Conservation (phyloP, 2,329 filamentous ascomycete species). For the Arthroderma sp. region DNA sequence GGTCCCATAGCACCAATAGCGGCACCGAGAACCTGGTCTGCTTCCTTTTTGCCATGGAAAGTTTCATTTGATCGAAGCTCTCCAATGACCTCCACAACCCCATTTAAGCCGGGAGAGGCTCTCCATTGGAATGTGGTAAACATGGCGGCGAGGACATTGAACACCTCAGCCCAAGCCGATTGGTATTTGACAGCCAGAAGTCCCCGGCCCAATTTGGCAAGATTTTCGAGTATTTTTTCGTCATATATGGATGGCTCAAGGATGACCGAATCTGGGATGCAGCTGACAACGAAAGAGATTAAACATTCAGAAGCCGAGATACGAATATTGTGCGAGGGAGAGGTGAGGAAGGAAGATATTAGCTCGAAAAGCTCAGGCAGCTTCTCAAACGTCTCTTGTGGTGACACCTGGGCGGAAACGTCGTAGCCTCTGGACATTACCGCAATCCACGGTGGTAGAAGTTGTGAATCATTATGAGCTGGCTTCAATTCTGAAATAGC, state of each 20-base stretch:
- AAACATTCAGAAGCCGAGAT: constrained; percentile 90
- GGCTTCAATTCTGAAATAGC: constrained; percentile 87
- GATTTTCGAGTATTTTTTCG: constrained; percentile 73
- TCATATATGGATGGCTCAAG: constrained; percentile 84
- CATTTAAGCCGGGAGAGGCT: constrained; percentile 62
- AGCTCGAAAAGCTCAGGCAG: constrained; percentile 72
- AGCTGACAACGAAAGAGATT: constrained; percentile 83
- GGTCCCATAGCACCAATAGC: constrained; percentile 86
- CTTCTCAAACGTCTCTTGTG: constrained; percentile 83
- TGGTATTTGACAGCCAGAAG: constrained; percentile 85
- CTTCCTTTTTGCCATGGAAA: constrained; percentile 88
- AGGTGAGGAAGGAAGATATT: constrained; percentile 69
- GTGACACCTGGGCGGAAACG: constrained; percentile 74
- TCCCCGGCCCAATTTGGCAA: constrained; percentile 56
- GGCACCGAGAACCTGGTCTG: constrained; percentile 76
- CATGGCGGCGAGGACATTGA: constrained; percentile 73
- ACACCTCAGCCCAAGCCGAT: constrained; percentile 86
- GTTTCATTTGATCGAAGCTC: constrained; percentile 78
- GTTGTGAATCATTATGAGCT: constrained; percentile 81
- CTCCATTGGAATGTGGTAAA: constrained; percentile 81
- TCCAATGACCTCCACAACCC: constrained; percentile 65
- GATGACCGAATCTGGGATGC: constrained; percentile 69
- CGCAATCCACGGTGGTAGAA: constrained; percentile 92
- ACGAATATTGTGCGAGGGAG: constrained; percentile 81
- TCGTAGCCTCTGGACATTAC: constrained; percentile 91